Conservation (phyloP, 306 rosid genomes). For the Elaeagnus macrophylla region DNA sequence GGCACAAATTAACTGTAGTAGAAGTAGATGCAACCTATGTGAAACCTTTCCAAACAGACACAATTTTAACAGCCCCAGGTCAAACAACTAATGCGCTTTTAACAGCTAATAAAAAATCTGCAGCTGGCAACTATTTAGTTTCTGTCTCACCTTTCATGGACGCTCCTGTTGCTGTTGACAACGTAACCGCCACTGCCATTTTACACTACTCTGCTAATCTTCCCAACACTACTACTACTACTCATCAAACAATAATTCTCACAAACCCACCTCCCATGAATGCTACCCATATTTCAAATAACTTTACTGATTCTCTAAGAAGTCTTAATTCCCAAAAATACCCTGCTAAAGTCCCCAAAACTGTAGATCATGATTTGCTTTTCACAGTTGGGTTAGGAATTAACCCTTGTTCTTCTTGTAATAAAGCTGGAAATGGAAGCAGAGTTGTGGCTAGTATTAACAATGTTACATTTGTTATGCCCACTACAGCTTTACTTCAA, state of each 20-base stretch:
- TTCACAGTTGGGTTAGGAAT: conserved; percentile 63
- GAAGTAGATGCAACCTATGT: conserved; percentile 82
- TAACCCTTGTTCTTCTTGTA: conserved; percentile 63
- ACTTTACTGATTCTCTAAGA: conserved; percentile 38
- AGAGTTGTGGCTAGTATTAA: conserved; percentile 58
- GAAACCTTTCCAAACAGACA: conserved; percentile 63
- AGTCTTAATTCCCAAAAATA: conserved; percentile 59
- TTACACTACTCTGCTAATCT: conserved; percentile 51
- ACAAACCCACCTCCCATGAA: conserved; percentile 62
- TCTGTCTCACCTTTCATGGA: conserved; percentile 77
- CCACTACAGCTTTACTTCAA: conserved; percentile 58
- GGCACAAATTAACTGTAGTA: conserved; percentile 61
- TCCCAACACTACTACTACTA: too few relatives aligned
- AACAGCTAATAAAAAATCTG: conserved; percentile 42
- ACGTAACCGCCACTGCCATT: conserved; percentile 58
- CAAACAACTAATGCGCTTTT: conserved; percentile 78
- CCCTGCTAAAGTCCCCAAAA: conserved; percentile 60
- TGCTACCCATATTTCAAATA: conserved; percentile 57
- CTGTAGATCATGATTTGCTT: conserved; percentile 45
- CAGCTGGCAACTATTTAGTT: conserved; percentile 58
- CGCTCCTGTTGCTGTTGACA: conserved; percentile 54
- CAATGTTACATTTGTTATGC: conserved; percentile 80
- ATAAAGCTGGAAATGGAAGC: conserved; percentile 63
- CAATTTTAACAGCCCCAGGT: conserved; percentile 72
- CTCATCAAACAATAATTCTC: conserved; percentile 34